Evolutionary conservation across 129 eudicot species (phyloP).

Genomic region (Heracleum sosnowskyi): DNA sequence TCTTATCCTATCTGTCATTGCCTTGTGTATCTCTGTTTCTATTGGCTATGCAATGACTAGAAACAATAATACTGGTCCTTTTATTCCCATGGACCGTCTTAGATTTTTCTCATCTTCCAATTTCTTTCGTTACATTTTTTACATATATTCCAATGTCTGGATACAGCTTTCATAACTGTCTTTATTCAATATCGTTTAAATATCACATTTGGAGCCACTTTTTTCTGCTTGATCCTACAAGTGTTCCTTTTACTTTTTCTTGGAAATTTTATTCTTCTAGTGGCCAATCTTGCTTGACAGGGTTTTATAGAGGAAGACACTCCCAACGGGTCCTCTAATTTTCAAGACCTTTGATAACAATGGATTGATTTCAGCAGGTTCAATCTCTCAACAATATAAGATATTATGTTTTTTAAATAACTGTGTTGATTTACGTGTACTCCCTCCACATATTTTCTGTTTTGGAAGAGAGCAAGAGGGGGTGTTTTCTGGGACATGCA

Average conservation of each 20-base stretch:
- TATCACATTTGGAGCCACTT: neutral
- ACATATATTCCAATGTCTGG: neutral
- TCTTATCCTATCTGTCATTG: constrained; percentile 36
- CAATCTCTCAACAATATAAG: neutral
- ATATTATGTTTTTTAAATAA: neutral
- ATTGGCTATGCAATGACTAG: constrained; percentile 25
- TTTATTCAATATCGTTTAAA: neutral
- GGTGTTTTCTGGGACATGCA: neutral
- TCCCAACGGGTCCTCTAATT: constrained; percentile 46
- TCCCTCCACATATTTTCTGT: too few species aligned
- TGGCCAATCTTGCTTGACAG: constrained; percentile 11
- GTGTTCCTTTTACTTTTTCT: neutral
- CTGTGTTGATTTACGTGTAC: too few species aligned
- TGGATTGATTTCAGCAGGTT: constrained; percentile 67
- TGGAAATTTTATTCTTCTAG: constrained; percentile 4
- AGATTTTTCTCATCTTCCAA: neutral
- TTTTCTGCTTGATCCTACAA: neutral
- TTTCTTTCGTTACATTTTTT: neutral
- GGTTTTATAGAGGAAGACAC: constrained; percentile 52
- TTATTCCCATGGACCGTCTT: constrained; percentile 36
- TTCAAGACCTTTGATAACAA: constrained; percentile 49
- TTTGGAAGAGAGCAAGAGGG: too few species aligned
- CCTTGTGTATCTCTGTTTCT: constrained; percentile 39
- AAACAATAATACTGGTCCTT: constrained; percentile 19
- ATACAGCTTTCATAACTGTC: neutral